Base-by-base conservation (phyloP, 2,329 filamentous ascomycete genomes). In the Fusarium fujikuroi region DNA sequence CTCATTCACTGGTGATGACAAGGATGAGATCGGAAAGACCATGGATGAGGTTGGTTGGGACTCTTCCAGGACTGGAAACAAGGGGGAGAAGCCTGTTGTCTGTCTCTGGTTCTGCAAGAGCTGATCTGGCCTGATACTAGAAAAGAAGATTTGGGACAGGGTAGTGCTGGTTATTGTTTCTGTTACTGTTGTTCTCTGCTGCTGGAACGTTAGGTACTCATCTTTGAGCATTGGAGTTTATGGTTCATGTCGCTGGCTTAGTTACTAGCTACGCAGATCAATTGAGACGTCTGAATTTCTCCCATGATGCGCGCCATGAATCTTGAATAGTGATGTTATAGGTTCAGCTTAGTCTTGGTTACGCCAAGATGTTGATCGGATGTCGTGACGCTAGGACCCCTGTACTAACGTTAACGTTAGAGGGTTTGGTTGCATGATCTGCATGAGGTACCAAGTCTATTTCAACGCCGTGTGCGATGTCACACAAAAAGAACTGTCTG, bases 41-140 rank as follows among this genome's bases (percentile, higher is more conserved):
- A 81, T 92, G 66, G 83, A 81, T 66, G 85, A 90, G 2, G 75
- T 91, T 15, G 91, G 91, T 0, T 92, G 91, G 90, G 87, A 90
- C 42, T 78, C 79, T 23, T 83, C 82, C 4, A 78, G 89, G 14
- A 86, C 83, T 2, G 89, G 88, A 0, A 78, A 84, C 21, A 77
- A 80, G 0, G 84, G 84, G 1, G 83, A 85, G 73, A 87, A 87
- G 79, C 86, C 87, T 0, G 85, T 90, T 7, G 86, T 91, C n/a
- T 91, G 88, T 78, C 70, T 91, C 21, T 92, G 89, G 84, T 83
- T 90, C 61, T 87, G 85, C 23, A 90, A 88, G 78, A 85, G 84
- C 54, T 89, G 72, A 81, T 30, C 12, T 30, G 11, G 12, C 7
- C 39, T 30, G 16, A 6, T 8, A 14, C 1, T 21, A 18, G 4